These are phyloP conservation scores for Phytophthora vignae DNA, from an alignment of 352 stramenopile species.

Conservation along the genomic window DNA sequence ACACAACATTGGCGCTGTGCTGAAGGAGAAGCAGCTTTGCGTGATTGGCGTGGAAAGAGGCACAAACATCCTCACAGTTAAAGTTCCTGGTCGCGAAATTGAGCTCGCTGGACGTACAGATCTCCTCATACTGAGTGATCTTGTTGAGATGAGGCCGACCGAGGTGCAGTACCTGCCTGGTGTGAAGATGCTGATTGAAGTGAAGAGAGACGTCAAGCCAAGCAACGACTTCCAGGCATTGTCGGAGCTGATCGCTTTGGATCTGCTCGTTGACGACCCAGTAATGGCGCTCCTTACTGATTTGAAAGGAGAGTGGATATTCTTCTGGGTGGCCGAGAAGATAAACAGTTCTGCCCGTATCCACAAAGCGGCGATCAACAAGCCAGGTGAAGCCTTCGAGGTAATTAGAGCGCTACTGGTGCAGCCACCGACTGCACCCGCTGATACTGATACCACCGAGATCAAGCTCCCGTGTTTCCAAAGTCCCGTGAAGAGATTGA, in stretches of 20 bases:
- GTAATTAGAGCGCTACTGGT: slow-evolving; percentile 45
- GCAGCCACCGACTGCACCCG: slow-evolving; percentile 22
- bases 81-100: slow-evolving; percentile 42
- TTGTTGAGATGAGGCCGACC: slow-evolving; percentile 26
- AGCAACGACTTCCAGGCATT: slow-evolving; percentile 42
- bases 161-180: slow-evolving; percentile 38
- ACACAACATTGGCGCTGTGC: slow-evolving; percentile 44
- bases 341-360: slow-evolving; percentile 31
- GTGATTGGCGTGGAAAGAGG: slow-evolving; percentile 44
- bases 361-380: slow-evolving; percentile 27
- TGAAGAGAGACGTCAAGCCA: slow-evolving; percentile 44
- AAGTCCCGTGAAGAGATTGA: slow-evolving; percentile 48
- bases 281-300: slow-evolving; percentile 61
- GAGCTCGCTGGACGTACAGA: slow-evolving; percentile 48
- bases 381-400: slow-evolving; percentile 36
- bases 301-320: slow-evolving; percentile 43
- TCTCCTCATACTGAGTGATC: slow-evolving; percentile 23
- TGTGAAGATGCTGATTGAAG: slow-evolving; percentile 60
- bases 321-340: slow-evolving; percentile 54
- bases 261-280: slow-evolving; percentile 45
- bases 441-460: slow-evolving; percentile 27
- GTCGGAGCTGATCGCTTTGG: slow-evolving; percentile 53
- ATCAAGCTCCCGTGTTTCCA: slow-evolving; percentile 39
- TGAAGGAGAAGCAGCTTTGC: slow-evolving; percentile 45
- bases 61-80: slow-evolving; percentile 39